A percentile compares a stretch with the other conserved stretches of the same genome.
phyloP scores from a whole-genome alignment of 2,329 filamentous ascomycete genomes.

The Phialophora chinensis region DNA sequence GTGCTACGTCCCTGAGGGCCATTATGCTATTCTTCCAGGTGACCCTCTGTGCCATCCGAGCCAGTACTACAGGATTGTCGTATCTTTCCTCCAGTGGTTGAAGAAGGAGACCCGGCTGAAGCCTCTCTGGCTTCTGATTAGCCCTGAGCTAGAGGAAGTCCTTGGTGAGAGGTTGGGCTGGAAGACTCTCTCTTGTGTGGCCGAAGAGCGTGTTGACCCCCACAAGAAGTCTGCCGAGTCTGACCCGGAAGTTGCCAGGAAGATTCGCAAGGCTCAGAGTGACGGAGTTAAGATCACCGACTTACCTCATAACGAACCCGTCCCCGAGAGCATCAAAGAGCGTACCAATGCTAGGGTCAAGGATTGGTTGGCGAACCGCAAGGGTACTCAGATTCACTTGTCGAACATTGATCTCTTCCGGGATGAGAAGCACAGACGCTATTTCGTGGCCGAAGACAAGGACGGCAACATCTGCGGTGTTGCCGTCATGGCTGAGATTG shows the following conservation, averaged over 20 bases:
- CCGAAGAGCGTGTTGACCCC: constrained; percentile 85
- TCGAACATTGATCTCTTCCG: constrained; percentile 91
- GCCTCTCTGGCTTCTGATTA: constrained; percentile 89
- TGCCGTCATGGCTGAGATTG: constrained; percentile 81
- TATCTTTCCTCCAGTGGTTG: constrained; percentile 75
- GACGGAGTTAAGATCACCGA: constrained; percentile 83
- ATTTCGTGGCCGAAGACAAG: constrained; percentile 78
- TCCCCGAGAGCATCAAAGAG: constrained; percentile 69
- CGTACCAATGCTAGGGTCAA: constrained; percentile 75
- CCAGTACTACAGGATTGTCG: constrained; percentile 76
- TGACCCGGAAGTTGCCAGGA: constrained; percentile 71
- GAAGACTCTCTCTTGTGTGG: constrained; percentile 85
- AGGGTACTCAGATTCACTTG: constrained; percentile 85
- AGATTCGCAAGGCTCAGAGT: constrained; percentile 78
- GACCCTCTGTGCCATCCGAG: constrained; percentile 81
- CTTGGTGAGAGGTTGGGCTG: constrained; percentile 81
- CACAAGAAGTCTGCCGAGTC: constrained; percentile 69
- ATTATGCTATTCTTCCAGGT: constrained; percentile 83
- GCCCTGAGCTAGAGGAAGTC: constrained; percentile 76
- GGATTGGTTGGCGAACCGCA: constrained; percentile 80
- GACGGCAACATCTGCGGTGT: constrained; percentile 75
- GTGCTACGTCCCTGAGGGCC: constrained; percentile 77
- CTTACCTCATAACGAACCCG: constrained; percentile 67
- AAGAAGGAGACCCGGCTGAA: constrained; percentile 74
- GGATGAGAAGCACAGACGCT: constrained; percentile 80